A percentile compares a stretch with the other conserved stretches of the same genome.
These are phyloP conservation scores for Dothideomycetidae sp. DNA, from an alignment of 2,329 filamentous ascomycete genomes.

Conservation along the genomic window DNA sequence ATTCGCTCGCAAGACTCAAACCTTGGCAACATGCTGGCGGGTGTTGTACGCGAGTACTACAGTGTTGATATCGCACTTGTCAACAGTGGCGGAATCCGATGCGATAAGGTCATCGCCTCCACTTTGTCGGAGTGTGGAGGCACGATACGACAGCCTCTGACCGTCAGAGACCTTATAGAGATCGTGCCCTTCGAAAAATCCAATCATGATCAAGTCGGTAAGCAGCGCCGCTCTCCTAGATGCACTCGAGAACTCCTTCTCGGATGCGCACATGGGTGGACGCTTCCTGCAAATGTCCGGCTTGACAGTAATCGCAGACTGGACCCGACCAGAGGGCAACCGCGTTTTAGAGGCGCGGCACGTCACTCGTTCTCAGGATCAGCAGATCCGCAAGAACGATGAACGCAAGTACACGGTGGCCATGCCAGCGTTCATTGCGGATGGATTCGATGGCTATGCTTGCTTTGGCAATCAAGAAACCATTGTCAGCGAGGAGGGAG, in stretches of 20 bases:
- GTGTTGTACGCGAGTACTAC: background rate
- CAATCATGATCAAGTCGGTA: background rate
- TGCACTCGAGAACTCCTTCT: background rate
- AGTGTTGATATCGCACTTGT: background rate
- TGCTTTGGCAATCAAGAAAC: background rate
- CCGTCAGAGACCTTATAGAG: background rate
- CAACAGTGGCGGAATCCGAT: background rate
- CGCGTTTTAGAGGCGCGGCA: background rate
- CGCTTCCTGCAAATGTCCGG: background rate
- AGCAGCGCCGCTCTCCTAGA: background rate
- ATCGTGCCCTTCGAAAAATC: background rate
- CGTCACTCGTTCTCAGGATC: background rate
- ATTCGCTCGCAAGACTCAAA: background rate
- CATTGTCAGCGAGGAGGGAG: background rate
- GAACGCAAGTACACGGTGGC: background rate
- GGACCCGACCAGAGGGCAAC: background rate
- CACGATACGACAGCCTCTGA: background rate
- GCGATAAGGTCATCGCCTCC: background rate
- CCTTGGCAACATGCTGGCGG: background rate
- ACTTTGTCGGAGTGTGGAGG: no score
- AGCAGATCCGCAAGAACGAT: background rate
- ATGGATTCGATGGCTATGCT: background rate
- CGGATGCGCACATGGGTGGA: background rate
- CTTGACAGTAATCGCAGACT: background rate
- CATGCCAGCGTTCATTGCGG: background rate